phyloP scores from a whole-genome alignment of 139 green algal species.

The Coelastrella sp. region DNA sequence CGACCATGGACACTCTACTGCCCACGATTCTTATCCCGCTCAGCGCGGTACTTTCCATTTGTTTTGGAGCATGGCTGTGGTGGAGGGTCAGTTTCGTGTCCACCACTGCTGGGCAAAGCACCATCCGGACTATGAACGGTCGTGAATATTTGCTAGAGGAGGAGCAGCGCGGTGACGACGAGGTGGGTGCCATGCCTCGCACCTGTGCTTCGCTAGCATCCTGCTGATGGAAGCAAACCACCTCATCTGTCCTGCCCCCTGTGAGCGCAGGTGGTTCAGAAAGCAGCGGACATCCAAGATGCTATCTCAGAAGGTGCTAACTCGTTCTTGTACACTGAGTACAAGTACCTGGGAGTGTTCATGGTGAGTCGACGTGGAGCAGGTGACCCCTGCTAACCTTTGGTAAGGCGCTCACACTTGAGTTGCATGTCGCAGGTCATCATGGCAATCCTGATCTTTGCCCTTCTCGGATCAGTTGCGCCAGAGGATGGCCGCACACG shows the following conservation, averaged over 20 bases:
- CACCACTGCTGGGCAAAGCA: conserved; percentile 54
- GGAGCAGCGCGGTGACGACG: conserved; percentile 66
- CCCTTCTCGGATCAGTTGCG: conserved; percentile 88
- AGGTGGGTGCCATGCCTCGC: conserved; percentile 16
- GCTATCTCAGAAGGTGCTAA: conserved; percentile 92
- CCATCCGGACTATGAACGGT: conserved; percentile 68
- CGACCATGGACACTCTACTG: conserved; percentile 11
- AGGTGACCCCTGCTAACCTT: not conserved
- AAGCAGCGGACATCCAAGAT: conserved; percentile 90
- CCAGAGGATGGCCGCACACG: conserved; percentile 73
- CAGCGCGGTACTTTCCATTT: conserved; percentile 65
- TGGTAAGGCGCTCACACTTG: not conserved
- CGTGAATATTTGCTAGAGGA: conserved; percentile 90
- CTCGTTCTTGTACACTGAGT: conserved; percentile 97
- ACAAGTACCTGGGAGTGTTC: conserved; percentile 93
- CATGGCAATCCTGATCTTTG: conserved; percentile 95
- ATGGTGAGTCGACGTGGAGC: conserved; percentile 74
- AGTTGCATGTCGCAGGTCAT: conserved; percentile 62
- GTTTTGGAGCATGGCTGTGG: conserved; percentile 79
- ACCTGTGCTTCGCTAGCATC: not conserved
- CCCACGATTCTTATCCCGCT: conserved; percentile 39
- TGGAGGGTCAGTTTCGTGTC: conserved; percentile 50
- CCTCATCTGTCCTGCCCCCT: not conserved
- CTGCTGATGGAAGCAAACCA: not conserved
- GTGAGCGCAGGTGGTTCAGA: conserved; percentile 82